Evolutionary conservation across 768 basidiomycete species (phyloP), one percentile per base, ranked within the genome.

Genomic region (Trametes punicea): DNA sequence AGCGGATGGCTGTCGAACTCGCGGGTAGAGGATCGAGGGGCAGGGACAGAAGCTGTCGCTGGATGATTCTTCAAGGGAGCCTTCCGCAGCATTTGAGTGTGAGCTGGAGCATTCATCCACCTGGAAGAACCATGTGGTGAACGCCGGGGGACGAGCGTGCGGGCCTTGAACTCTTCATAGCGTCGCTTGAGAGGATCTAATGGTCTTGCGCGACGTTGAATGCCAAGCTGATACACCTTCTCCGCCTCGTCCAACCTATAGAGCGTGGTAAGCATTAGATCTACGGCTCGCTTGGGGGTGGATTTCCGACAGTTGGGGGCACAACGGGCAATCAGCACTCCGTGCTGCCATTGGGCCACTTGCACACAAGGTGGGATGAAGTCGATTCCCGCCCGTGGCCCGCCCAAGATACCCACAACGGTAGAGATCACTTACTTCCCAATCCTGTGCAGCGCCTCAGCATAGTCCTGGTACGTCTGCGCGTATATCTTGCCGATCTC

Each of bases 401-500:
- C n/a, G n/a, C n/a, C n/a, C n/a, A n/a, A n/a, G n/a, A n/a, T n/a
- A n/a, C n/a, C n/a, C n/a, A n/a, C n/a, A n/a, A n/a, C n/a, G n/a
- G n/a, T n/a, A n/a, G n/a, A n/a, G n/a, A n/a, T n/a, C n/a, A 80
- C 85, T 69, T 73, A 96, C 96, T 83, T 81, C 63, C 88, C 87
- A 38, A 80, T 79, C 41, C 77, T 74, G 72, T 98, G 94, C 51
- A 96, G 75, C 2, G 85, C 76, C 33, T 77, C 73, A 2, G 96
- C 93, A 70, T 93, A 98, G 64, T 96, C 93, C 69, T 96, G 93
- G 65, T 97, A 99, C 44, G 97, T 73, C 41, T 87, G 73, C 1
- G 90, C 81, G 72, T 91, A 98, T 30, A 85, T 80, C 31, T 79
- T 80, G 27, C 81, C 83, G 36, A 84, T 74, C 26, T 77, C 76